Conservation (phyloP, 768 basidiomycete genomes). For the Pulveroboletus sp. region DNA sequence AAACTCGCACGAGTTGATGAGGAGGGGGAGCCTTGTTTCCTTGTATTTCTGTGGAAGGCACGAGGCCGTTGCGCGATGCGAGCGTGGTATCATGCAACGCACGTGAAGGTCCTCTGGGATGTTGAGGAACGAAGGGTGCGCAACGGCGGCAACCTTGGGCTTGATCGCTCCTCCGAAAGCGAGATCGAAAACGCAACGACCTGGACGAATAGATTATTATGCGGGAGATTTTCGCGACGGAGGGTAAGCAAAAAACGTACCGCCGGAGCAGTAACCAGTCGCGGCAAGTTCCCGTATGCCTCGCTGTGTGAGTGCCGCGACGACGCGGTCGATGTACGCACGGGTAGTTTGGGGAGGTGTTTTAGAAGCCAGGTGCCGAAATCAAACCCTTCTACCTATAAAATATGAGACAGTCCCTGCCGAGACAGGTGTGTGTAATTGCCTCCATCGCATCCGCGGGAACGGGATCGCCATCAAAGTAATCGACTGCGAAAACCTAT, state of each 20-base stretch:
- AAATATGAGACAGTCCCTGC: too few species aligned
- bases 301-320: slow-evolving; percentile 50
- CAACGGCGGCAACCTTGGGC: background rate
- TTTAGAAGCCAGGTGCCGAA: slow-evolving; percentile 34
- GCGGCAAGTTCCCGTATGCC: slow-evolving; percentile 58
- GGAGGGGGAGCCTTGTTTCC: too few species aligned
- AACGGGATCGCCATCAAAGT: slow-evolving; percentile 28
- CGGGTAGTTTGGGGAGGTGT: slow-evolving; percentile 43
- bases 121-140: background rate
- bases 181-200: slow-evolving; percentile 30
- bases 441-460: slow-evolving; percentile 14
- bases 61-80: too few species aligned
- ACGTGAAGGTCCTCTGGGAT: background rate
- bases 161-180: background rate
- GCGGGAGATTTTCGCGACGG: too few species aligned
- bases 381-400: slow-evolving; percentile 19
- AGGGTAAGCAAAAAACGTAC: slow-evolving; percentile 36
- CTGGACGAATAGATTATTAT: slow-evolving; percentile 11
- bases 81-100: too few species aligned
- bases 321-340: slow-evolving; percentile 51
- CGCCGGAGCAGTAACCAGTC: slow-evolving; percentile 69
- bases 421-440: background rate
- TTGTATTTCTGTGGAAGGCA: too few species aligned
- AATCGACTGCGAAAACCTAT: slow-evolving; percentile 25
- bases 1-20: too few species aligned